Conservation (phyloP, 345 rosid genomes). For the Populus ilicifolia region DNA sequence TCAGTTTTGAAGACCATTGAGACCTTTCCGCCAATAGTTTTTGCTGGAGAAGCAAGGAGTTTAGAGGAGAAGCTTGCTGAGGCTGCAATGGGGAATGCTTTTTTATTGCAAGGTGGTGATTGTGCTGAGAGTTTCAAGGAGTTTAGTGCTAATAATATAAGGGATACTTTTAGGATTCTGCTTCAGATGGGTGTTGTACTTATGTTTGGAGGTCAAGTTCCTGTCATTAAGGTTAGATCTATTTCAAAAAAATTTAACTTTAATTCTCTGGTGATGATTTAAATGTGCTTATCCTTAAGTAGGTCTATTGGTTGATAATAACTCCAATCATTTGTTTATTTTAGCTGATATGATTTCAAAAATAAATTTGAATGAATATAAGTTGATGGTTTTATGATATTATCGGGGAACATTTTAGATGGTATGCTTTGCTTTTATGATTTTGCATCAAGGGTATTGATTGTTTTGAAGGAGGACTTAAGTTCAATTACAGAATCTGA, state of each 20-base stretch:
- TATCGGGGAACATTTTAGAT: not conserved
- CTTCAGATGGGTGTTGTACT: slow-evolving; percentile 30
- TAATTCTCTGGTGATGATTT: too few relatives aligned
- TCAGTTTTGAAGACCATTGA: slow-evolving; percentile 21
- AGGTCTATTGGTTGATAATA: not conserved
- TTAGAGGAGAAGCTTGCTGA: slow-evolving; percentile 28
- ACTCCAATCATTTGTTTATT: not conserved
- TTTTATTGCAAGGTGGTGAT: slow-evolving; percentile 29
- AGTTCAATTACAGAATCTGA: not conserved
- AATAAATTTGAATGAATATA: not conserved
- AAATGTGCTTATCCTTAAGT: not conserved
- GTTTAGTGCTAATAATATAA: slow-evolving; percentile 25
- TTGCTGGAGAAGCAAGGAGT: slow-evolving; percentile 26
- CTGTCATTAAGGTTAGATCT: slow-evolving; percentile 23
- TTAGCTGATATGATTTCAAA: not conserved
- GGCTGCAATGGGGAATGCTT: slow-evolving; percentile 29
- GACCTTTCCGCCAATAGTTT: slow-evolving; percentile 25
- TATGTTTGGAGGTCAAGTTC: slow-evolving; percentile 31
- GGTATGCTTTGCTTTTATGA: not conserved
- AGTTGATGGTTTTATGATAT: not conserved
- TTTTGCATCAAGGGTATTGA: not conserved
- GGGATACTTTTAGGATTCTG: slow-evolving; percentile 27
- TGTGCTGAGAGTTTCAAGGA: slow-evolving; percentile 36
- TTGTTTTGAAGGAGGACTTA: not conserved
- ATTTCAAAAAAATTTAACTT: not conserved